These are phyloP conservation scores for Epichloe uncinata DNA, from an alignment of 2,329 filamentous ascomycete species.

Conservation along the genomic window DNA sequence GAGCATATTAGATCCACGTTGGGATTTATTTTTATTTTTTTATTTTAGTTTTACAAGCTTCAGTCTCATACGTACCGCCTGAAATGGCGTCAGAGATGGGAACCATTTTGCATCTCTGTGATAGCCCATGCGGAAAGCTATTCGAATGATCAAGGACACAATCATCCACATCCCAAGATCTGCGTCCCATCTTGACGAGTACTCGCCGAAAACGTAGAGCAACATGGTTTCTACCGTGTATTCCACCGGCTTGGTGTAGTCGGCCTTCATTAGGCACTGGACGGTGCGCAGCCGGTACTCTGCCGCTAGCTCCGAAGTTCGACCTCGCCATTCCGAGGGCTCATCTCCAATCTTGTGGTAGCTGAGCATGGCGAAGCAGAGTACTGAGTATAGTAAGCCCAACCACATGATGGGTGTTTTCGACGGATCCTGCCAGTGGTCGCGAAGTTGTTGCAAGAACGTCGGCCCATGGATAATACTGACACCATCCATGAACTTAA, in stretches of 20 bases:
- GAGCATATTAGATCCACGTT: too few species aligned
- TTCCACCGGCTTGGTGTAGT: conserved; percentile 62
- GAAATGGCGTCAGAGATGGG: conserved; percentile 55
- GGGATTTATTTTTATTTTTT: too few species aligned
- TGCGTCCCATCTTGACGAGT: conserved; percentile 58
- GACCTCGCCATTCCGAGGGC: conserved; percentile 63
- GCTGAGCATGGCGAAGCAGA: conserved; percentile 65
- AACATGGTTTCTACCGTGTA: conserved; percentile 70
- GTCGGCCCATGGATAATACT: conserved; percentile 72
- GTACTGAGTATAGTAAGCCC: conserved; percentile 61
- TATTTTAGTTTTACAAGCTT: too few species aligned
- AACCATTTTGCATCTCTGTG: conserved; percentile 69
- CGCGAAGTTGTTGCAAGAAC: conserved; percentile 59
- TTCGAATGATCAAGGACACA: conserved; percentile 39
- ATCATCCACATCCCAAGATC: conserved; percentile 54
- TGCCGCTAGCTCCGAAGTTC: conserved; percentile 42
- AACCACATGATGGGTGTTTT: conserved; percentile 68
- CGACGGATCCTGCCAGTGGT: conserved; percentile 57
- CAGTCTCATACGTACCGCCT: conserved; percentile 38
- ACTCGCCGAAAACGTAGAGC: conserved; percentile 64
- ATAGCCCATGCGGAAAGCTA: conserved; percentile 59
- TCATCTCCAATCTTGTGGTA: conserved; percentile 71
- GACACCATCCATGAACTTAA: conserved; percentile 66
- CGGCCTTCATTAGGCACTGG: conserved; percentile 61
- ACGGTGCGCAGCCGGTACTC: conserved; percentile 61